Evolutionary conservation across 192 early-diverging fungal species (phyloP).

Genomic region (Linnemannia exigua): DNA sequence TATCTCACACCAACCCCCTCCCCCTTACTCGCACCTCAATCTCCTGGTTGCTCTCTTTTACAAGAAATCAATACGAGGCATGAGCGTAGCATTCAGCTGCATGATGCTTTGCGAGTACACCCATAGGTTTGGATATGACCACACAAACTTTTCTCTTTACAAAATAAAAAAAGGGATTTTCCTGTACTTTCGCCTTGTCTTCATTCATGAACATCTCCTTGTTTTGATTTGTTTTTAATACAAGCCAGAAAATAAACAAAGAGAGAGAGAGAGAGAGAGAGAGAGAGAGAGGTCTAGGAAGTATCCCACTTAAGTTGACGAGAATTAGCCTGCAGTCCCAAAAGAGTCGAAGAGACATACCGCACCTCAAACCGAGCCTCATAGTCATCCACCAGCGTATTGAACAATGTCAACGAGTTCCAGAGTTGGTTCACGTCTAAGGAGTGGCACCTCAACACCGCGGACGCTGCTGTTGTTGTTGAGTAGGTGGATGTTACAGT

Average conservation of each 20-base stretch:
- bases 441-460: slow-evolving; percentile 38
- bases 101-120: neutral
- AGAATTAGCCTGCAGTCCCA: slow-evolving; percentile 51
- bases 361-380: slow-evolving; percentile 46
- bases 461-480: slow-evolving; percentile 31
- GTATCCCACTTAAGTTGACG: slow-evolving; percentile 41
- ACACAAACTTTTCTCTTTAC: too few relatives aligned
- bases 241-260: neutral
- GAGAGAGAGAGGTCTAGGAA: too few relatives aligned
- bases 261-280: too few relatives aligned
- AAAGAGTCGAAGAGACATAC: slow-evolving; percentile 32
- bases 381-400: slow-evolving; percentile 32
- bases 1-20: neutral
- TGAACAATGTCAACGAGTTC: slow-evolving; percentile 45
- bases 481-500: slow-evolving; percentile 22
- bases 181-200: too few relatives aligned
- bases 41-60: neutral
- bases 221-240: too few relatives aligned
- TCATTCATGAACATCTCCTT: too few relatives aligned
- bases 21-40: neutral
- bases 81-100: neutral
- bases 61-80: neutral
- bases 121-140: too few relatives aligned
- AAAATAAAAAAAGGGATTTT: too few relatives aligned
- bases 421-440: slow-evolving; percentile 47